A percentile compares a stretch with the other conserved stretches of the same genome.
Evolutionary conservation across 2,329 filamentous ascomycete species (phyloP).

Genomic region (Camillea tinctor): DNA sequence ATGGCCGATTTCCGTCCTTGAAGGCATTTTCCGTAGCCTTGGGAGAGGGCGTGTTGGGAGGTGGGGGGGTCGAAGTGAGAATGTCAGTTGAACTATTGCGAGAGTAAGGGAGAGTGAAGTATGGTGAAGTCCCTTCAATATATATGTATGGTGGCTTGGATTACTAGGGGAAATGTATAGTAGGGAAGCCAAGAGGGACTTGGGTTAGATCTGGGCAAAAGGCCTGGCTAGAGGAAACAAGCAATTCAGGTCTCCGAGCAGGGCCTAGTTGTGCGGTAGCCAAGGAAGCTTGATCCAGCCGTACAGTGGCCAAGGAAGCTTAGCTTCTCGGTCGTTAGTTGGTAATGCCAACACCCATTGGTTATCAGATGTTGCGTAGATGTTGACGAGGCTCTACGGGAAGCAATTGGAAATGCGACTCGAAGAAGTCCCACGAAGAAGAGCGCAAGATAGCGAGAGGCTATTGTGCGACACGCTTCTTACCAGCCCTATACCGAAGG

Average conservation of each 20-base stretch:
- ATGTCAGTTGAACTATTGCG: background rate
- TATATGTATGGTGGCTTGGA: background rate
- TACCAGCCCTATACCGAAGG: background rate
- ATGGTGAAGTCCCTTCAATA: background rate
- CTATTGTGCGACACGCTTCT: background rate
- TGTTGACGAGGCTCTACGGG: background rate
- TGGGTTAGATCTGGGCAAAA: background rate
- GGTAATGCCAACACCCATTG: background rate
- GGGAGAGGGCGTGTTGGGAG: background rate
- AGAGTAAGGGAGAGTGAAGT: background rate
- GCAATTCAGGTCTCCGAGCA: background rate
- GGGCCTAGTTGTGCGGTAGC: background rate
- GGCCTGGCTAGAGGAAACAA: background rate
- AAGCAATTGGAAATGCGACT: background rate
- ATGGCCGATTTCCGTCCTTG: slow-evolving; percentile 63
- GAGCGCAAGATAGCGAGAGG: background rate
- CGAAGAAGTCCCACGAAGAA: background rate
- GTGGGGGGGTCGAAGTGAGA: background rate
- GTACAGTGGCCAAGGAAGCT: slow-evolving; percentile 3
- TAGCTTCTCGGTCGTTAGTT: background rate
- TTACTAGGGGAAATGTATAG: background rate
- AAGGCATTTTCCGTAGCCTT: slow-evolving; percentile 33
- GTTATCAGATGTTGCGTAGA: slow-evolving; percentile 1
- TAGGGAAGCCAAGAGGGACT: background rate
- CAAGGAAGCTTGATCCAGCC: background rate